A percentile compares a stretch with the other conserved stretches of the same genome.
Conservation (phyloP, 2,329 filamentous ascomycete genomes). For the Fusarium sulawesiense region DNA sequence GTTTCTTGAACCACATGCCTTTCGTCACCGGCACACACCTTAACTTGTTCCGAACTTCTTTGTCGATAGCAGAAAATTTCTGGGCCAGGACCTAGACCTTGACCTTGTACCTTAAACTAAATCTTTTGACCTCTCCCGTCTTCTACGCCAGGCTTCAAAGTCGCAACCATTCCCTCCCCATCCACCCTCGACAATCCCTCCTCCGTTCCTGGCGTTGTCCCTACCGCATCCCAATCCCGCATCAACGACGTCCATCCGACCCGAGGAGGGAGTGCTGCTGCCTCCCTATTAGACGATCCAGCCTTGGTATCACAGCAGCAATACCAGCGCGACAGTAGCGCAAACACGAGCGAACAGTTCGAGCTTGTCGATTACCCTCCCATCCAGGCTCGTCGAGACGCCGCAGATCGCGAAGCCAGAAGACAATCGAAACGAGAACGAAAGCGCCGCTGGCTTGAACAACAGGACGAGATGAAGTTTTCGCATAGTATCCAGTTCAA, state of each 20-base stretch:
- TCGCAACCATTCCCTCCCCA: slow-evolving; percentile 52
- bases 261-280: slow-evolving; percentile 53
- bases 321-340: slow-evolving; percentile 13
- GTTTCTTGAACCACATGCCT: slow-evolving; percentile 31
- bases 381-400: slow-evolving; percentile 47
- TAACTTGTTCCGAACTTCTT: slow-evolving; percentile 2
- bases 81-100: not conserved
- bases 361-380: slow-evolving; percentile 58
- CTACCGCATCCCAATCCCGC: slow-evolving; percentile 32
- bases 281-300: slow-evolving; percentile 23
- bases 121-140: not conserved
- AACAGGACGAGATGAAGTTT: slow-evolving; percentile 96
- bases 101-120: not conserved
- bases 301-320: slow-evolving; percentile 13
- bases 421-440: slow-evolving; percentile 61
- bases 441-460: slow-evolving; percentile 77
- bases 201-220: slow-evolving; percentile 51
- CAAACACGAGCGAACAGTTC: slow-evolving; percentile 46
- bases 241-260: slow-evolving; percentile 41
- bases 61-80: slow-evolving; percentile 15
- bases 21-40: slow-evolving; percentile 29
- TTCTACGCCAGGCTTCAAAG: slow-evolving; percentile 10
- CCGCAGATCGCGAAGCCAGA: slow-evolving; percentile 50
- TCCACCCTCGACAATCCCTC: slow-evolving; percentile 52
- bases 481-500: slow-evolving; percentile 99